Evolutionary conservation across 768 basidiomycete genomes (phyloP), one percentile per base, ranked within the genome.

Genomic region (Podaxis sp.): DNA sequence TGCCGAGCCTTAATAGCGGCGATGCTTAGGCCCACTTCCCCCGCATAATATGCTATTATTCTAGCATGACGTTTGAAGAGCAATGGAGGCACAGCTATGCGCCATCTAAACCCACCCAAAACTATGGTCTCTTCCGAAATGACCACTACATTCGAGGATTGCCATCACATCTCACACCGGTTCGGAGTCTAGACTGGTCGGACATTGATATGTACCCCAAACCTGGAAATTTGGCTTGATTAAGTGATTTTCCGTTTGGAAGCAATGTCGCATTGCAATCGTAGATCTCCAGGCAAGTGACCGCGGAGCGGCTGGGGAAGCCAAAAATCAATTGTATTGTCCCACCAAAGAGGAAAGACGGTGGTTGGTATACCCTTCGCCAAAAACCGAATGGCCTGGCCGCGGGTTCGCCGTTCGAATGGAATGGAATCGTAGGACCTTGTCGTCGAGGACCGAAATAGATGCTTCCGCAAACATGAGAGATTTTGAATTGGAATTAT

Each of bases 281-380:
- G 62, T 43, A 63, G 65, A 66, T 63, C 63, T 29, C 24, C 19
- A 27, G 37, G 19, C 15, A 38, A 47, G 55, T 9, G 55, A 52
- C 61, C 64, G 66, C 61, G 61, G 59, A 52, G 60, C 57, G 53
- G 54, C 57, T 55, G 33, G 55, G 36, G 52, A 65, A 65, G 60
- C 37, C 19, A 13, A 36, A 50, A 57, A 51, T 37, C 55, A 50
- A 57, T 19, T 56, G 57, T 41, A 22, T 22, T 22, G 54, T 63
- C 57, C 19, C 52, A 63, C 57, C 52, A 37, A 57, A 19, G 19
- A 50, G 19, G 33, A 24, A 24, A 25, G 33, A 33, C 47, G 24
- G 22, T 59, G 7, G 19, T 43, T 17, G 3, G 49, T 19, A 41
- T n/a, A 43, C 27, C 27, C 25, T 52, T 52, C 22, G 37, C 40